Evolutionary conservation across 2,329 filamentous ascomycete genomes (phyloP).

Genomic region (Pestalotiopsis fici): DNA sequence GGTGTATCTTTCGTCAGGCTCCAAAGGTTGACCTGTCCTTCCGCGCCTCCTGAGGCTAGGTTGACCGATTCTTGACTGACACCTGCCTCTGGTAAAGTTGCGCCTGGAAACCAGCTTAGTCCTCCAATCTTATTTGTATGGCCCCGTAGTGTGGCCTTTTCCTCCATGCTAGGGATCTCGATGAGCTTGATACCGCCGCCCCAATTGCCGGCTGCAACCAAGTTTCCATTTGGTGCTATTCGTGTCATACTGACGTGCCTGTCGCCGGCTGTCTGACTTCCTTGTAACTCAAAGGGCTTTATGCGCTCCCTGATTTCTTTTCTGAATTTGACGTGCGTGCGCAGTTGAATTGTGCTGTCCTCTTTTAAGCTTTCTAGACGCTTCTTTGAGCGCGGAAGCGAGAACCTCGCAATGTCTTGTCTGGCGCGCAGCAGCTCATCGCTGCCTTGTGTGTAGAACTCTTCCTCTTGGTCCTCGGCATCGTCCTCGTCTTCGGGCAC

Average conservation of each 20-base stretch:
- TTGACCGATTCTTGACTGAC: constrained; percentile 77
- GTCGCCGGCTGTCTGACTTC: constrained; percentile 89
- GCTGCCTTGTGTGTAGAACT: constrained; percentile 90
- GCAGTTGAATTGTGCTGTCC: constrained; percentile 80
- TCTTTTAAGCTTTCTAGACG: constrained; percentile 76
- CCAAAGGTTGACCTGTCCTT: constrained; percentile 88
- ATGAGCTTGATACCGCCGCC: constrained; percentile 86
- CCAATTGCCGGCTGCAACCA: constrained; percentile 91
- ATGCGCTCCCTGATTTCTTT: constrained; percentile 85
- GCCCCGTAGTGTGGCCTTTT: constrained; percentile 74
- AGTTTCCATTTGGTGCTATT: constrained; percentile 82
- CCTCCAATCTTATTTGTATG: constrained; percentile 91
- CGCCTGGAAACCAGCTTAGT: constrained; percentile 84
- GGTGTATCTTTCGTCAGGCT: constrained; percentile 85
- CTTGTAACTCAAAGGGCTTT: constrained; percentile 84
- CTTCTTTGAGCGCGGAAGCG: constrained; percentile 77
- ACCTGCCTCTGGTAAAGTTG: constrained; percentile 70
- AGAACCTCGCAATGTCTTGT: constrained; percentile 78
- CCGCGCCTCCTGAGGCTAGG: constrained; percentile 86
- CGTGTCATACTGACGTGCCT: constrained; percentile 89
- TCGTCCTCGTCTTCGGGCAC: constrained; percentile 58
- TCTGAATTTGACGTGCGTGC: constrained; percentile 89
- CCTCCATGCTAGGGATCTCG: constrained; percentile 78
- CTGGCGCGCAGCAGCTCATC: constrained; percentile 74
- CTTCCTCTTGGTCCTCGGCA: constrained; percentile 76